Percentiles rank a stretch among this genome's conserved stretches.
Evolutionary conservation across 2,329 filamentous ascomycete species (phyloP).

Genomic region (Bipolaris bicolor): DNA sequence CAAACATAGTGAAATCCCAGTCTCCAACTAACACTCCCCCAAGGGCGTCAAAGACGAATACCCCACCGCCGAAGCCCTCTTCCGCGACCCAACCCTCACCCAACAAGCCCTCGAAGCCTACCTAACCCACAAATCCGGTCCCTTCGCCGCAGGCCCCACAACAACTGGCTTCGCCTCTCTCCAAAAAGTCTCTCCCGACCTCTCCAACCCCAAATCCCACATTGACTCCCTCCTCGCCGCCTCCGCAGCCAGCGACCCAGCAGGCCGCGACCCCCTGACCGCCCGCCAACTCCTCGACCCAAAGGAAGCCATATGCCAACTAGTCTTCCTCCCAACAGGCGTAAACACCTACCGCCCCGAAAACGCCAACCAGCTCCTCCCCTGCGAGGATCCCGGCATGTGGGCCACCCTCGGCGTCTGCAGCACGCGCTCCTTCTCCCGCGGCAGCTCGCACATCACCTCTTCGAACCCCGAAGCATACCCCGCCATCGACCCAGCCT

Average conservation of each 20-base stretch:
- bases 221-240: slow-evolving; percentile 26
- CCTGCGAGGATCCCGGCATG: slow-evolving; percentile 20
- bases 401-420: slow-evolving; percentile 22
- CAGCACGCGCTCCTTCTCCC: slow-evolving; percentile 49
- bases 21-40: neutral
- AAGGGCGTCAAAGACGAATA: slow-evolving; percentile 39
- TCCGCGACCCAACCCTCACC: slow-evolving; percentile 25
- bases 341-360: slow-evolving; percentile 12
- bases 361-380: slow-evolving; percentile 8
- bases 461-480: slow-evolving; percentile 37
- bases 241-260: slow-evolving; percentile 23
- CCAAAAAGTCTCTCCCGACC: slow-evolving; percentile 25
- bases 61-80: slow-evolving; percentile 34
- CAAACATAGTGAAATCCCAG: neutral
- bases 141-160: slow-evolving; percentile 33
- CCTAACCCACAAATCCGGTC: slow-evolving; percentile 34
- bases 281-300: slow-evolving; percentile 33
- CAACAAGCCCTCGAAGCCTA: slow-evolving; percentile 40
- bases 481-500: slow-evolving; percentile 51
- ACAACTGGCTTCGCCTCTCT: slow-evolving; percentile 36
- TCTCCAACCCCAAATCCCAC: slow-evolving; percentile 28
- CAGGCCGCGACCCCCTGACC: slow-evolving; percentile 30
- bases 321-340: slow-evolving; percentile 27
- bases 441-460: slow-evolving; percentile 50
- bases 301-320: slow-evolving; percentile 28